Evolutionary conservation across 345 rosid species (phyloP).

Genomic region (Microthlaspi erraticum): DNA sequence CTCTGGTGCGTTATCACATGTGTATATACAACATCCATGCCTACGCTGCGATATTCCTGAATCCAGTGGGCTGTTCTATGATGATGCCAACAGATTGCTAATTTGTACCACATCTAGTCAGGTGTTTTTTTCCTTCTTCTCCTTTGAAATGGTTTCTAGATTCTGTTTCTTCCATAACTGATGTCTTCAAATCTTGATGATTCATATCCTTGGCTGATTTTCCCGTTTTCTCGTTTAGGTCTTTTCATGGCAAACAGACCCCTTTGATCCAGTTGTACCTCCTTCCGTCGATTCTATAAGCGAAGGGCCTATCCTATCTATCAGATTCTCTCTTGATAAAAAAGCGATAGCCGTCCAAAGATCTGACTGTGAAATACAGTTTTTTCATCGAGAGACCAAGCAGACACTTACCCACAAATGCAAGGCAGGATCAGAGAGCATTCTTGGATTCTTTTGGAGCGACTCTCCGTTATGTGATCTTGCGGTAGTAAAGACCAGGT

Average conservation of each 20-base stretch:
- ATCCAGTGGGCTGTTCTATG: conserved; percentile 81
- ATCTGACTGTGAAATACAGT: conserved; percentile 71
- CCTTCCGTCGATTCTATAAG: conserved; percentile 74
- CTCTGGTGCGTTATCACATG: conserved; percentile 87
- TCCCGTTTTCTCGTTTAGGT: conserved; percentile 51
- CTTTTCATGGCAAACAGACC: conserved; percentile 80
- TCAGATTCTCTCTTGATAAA: conserved; percentile 82
- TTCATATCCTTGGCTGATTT: conserved; percentile 20
- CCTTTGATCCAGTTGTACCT: conserved; percentile 63
- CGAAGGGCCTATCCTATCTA: conserved; percentile 79
- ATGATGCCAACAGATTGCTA: conserved; percentile 85
- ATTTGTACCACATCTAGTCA: conserved; percentile 65
- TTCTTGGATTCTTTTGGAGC: conserved; percentile 95
- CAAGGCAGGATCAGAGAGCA: conserved; percentile 78
- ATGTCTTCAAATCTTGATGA: conserved; percentile 13
- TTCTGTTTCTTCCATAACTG: background rate
- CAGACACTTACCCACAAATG: conserved; percentile 64
- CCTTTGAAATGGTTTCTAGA: conserved; percentile 21
- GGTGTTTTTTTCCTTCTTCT: conserved; percentile 46
- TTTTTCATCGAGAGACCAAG: conserved; percentile 76
- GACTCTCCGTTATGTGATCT: conserved; percentile 87
- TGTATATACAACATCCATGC: conserved; percentile 73
- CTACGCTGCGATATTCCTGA: conserved; percentile 69
- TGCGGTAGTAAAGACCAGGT: conserved; percentile 95
- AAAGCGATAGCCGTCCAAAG: conserved; percentile 83